A percentile compares a stretch with the other conserved stretches of the same genome.
Evolutionary conservation across 129 eudicot genomes (phyloP).

Genomic region (Artemisia argyi): DNA sequence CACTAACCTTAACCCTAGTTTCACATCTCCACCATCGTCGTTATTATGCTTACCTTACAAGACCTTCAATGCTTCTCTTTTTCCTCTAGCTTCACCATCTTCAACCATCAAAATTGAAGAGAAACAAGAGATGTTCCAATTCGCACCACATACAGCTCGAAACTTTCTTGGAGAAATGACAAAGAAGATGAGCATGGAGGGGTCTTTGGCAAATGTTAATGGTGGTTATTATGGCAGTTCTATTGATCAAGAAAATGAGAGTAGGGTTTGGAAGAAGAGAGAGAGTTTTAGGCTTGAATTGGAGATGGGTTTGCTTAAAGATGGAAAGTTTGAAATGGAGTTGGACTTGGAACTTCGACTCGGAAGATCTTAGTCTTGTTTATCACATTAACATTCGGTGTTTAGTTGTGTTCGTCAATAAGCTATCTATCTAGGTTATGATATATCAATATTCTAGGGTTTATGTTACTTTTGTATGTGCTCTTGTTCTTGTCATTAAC

Average conservation of each 20-base stretch:
- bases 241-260: not conserved
- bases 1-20: slow-evolving; percentile 29
- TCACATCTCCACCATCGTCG: slow-evolving; percentile 25
- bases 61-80: slow-evolving; percentile 4
- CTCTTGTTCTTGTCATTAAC: slow-evolving; percentile 8
- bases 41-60: slow-evolving; percentile 37
- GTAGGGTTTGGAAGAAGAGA: slow-evolving; percentile 42
- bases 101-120: slow-evolving; percentile 8
- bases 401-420: slow-evolving; percentile 4
- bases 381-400: not conserved
- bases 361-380: slow-evolving; percentile 38
- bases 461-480: not conserved
- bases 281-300: slow-evolving; percentile 37
- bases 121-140: slow-evolving; percentile 6
- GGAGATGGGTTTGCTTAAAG: slow-evolving; percentile 39
- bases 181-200: slow-evolving; percentile 21
- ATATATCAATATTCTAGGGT: slow-evolving; percentile 13
- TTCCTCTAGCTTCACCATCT: slow-evolving; percentile 1
- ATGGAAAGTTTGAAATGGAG: slow-evolving; percentile 61
- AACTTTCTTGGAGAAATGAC: slow-evolving; percentile 22
- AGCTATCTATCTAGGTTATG: no score
- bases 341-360: slow-evolving; percentile 91
- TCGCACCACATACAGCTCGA: not conserved
- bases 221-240: slow-evolving; percentile 5
- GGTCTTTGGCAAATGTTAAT: slow-evolving; percentile 6